Evolutionary conservation across 352 stramenopile genomes (phyloP).

Genomic region (Globisporangium recalcitrans): DNA sequence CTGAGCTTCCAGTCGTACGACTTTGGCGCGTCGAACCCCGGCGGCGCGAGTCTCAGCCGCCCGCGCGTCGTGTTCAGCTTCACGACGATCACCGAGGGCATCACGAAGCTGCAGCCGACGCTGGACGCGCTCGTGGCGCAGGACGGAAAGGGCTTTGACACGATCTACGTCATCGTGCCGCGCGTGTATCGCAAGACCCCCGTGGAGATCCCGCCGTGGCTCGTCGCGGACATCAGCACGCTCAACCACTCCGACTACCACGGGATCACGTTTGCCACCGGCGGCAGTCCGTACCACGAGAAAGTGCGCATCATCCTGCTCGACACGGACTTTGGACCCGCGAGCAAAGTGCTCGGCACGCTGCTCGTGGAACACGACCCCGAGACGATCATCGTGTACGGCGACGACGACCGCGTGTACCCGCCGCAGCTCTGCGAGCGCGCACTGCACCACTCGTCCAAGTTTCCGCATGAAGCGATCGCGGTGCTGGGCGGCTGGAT

Average conservation of each 20-base stretch:
- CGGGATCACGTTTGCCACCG: slow-evolving; percentile 29
- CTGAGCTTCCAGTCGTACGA: slow-evolving; percentile 34
- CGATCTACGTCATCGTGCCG: slow-evolving; percentile 46
- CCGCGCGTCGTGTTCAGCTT: slow-evolving; percentile 57
- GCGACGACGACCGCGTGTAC: slow-evolving; percentile 45
- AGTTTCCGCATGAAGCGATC: slow-evolving; percentile 41
- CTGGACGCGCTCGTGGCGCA: slow-evolving; percentile 37
- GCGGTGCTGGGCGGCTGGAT: slow-evolving; percentile 51
- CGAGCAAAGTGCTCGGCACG: slow-evolving; percentile 46
- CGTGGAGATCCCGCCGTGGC: slow-evolving; percentile 40
- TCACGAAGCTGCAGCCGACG: slow-evolving; percentile 31
- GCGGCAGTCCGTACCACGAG: slow-evolving; percentile 29
- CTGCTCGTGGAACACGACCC: slow-evolving; percentile 47
- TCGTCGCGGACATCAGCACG: slow-evolving; percentile 18
- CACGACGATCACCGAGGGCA: slow-evolving; percentile 36
- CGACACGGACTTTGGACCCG: slow-evolving; percentile 49
- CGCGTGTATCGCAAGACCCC: slow-evolving; percentile 28
- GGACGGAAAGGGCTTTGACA: slow-evolving; percentile 34
- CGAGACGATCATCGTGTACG: slow-evolving; percentile 59
- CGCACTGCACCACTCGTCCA: slow-evolving; percentile 36
- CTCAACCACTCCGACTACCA: slow-evolving; percentile 25
- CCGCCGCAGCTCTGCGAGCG: slow-evolving; percentile 34
- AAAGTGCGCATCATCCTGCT: slow-evolving; percentile 34
- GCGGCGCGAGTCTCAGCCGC: slow-evolving; percentile 19
- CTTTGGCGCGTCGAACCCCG: slow-evolving; percentile 11